Conservation (phyloP, 129 eudicot genomes). For the Artemisia tridentata region DNA sequence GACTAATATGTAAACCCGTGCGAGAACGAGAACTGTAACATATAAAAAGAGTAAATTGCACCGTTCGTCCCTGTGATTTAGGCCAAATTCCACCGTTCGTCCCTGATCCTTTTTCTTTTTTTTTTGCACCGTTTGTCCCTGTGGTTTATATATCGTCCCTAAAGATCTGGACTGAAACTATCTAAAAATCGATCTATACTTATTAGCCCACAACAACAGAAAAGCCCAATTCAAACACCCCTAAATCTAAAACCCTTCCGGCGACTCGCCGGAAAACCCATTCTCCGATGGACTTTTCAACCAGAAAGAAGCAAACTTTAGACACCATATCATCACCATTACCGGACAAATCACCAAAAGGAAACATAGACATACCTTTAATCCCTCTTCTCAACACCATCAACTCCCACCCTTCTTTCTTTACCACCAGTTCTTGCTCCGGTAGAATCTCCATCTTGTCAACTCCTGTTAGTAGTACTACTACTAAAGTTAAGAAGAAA, state of each 20-base stretch:
- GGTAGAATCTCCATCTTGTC: constrained; percentile 96
- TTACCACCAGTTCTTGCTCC: constrained; percentile 98
- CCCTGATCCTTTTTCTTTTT: too few relatives aligned
- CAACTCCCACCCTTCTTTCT: constrained; percentile 72
- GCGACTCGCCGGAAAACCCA: constrained; percentile 24
- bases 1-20: too few relatives aligned
- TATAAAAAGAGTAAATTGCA: too few relatives aligned
- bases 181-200: too few relatives aligned
- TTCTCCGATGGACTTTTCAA: constrained; percentile 59
- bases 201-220: constrained; percentile 13
- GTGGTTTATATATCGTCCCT: too few relatives aligned
- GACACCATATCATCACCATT: constrained; percentile 58
- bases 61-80: too few relatives aligned
- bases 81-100: too few relatives aligned
- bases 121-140: too few relatives aligned
- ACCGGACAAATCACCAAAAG: constrained; percentile 93
- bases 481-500: constrained; percentile 52
- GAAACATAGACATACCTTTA: constrained; percentile 64
- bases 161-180: too few relatives aligned
- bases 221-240: constrained; percentile 24
- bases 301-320: constrained; percentile 59
- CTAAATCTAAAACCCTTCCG: constrained; percentile 5
- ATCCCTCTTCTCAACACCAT: constrained; percentile 66
- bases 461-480: constrained; percentile 41
- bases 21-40: too few relatives aligned